A percentile compares a stretch with the other conserved stretches of the same genome.
phyloP scores from a whole-genome alignment of 192 early-diverging fungal genomes.

The Backusella psychrophila region DNA sequence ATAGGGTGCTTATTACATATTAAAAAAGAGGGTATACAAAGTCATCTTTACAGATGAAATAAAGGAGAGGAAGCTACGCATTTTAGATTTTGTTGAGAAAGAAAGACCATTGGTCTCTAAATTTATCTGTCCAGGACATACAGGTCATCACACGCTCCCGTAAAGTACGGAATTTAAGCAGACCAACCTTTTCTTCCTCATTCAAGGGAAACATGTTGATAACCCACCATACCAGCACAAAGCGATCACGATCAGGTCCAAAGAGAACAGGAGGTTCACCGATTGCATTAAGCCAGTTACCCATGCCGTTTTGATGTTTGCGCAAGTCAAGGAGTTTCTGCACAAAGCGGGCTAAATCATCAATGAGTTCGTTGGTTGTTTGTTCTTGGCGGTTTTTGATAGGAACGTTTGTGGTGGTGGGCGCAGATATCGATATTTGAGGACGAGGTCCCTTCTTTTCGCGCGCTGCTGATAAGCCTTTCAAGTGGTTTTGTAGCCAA shows the following conservation, averaged over 20 bases:
- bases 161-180: conserved; percentile 40
- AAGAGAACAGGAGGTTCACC: conserved; percentile 28
- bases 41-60: neutral
- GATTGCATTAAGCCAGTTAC: conserved; percentile 29
- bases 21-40: neutral
- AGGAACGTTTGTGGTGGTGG: neutral
- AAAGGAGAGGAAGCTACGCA: neutral
- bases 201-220: conserved; percentile 49
- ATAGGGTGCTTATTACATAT: neutral
- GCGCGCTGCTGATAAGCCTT: conserved; percentile 7
- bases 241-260: conserved; percentile 6
- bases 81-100: neutral
- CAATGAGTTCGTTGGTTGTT: conserved; percentile 12
- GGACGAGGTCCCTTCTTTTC: neutral
- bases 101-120: conserved; percentile 33
- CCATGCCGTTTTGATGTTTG: neutral
- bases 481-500: conserved; percentile 17
- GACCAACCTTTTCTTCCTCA: conserved; percentile 39
- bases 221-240: conserved; percentile 45
- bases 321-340: neutral
- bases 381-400: conserved; percentile 13
- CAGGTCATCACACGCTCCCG: conserved; percentile 45
- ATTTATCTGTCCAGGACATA: conserved; percentile 44
- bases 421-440: neutral
- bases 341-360: conserved; percentile 11